Percentiles rank a stretch among this genome's conserved stretches.
phyloP scores from a whole-genome alignment of 106 monocot species.

The Narthecium ossifragum region DNA sequence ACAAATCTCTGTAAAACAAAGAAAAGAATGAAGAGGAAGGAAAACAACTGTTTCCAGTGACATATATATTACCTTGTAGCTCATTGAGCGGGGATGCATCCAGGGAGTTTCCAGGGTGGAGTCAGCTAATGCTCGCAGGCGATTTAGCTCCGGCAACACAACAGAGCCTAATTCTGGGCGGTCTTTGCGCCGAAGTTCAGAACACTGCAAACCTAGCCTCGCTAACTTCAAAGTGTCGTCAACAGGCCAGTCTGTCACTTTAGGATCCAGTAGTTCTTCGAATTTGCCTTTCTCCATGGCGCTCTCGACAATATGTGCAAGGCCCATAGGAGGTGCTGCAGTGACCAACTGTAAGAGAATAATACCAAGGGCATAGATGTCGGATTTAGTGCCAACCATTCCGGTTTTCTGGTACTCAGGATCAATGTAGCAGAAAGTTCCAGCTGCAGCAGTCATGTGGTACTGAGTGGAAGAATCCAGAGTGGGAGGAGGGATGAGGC shows the following conservation, averaged over 20 bases:
- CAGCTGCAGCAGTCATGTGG: conserved; percentile 50
- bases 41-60: not conserved
- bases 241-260: conserved; percentile 42
- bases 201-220: conserved; percentile 31
- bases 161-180: conserved; percentile 38
- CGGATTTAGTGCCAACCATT: conserved; percentile 49
- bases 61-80: not conserved
- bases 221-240: conserved; percentile 38
- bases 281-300: conserved; percentile 36
- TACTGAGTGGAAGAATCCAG: conserved; percentile 26
- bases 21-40: not conserved
- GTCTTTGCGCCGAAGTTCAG: conserved; percentile 50
- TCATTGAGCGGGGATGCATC: not conserved
- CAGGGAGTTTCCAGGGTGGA: conserved; percentile 1
- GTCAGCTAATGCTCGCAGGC: conserved; percentile 16
- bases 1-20: not conserved
- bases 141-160: conserved; percentile 44
- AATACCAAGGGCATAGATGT: conserved; percentile 55
- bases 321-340: conserved; percentile 42
- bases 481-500: conserved; percentile 34
- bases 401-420: conserved; percentile 76
- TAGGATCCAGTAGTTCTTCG: conserved; percentile 31
- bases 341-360: conserved; percentile 62
- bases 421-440: conserved; percentile 70
- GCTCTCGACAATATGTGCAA: conserved; percentile 24